Percentiles rank a stretch among this genome's conserved stretches.
Conservation (phyloP, 176 grass and related monocot species). For the Musa acuminata region DNA sequence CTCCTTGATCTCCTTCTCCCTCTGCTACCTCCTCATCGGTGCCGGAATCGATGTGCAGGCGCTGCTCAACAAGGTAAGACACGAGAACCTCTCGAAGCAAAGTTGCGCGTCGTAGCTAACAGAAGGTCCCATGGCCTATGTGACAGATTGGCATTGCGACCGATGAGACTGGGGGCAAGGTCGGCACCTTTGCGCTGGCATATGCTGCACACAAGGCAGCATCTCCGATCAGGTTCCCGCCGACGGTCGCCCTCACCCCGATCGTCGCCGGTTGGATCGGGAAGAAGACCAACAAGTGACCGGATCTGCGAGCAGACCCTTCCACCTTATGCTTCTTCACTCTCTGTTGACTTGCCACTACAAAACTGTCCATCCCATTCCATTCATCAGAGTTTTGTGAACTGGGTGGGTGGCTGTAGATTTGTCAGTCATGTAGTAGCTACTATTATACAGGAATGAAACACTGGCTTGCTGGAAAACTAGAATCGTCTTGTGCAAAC, state of each 20-base stretch:
- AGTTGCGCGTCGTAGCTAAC: too few species aligned
- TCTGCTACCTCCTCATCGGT: conserved; percentile 85
- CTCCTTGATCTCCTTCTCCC: conserved; percentile 79
- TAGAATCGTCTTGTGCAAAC: too few species aligned
- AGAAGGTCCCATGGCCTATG: too few species aligned
- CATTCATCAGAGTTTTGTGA: not conserved
- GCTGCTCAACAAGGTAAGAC: conserved; percentile 61
- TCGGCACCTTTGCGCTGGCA: conserved; percentile 80
- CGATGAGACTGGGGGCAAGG: conserved; percentile 76
- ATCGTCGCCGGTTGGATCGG: conserved; percentile 85
- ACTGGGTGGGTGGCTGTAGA: not conserved
- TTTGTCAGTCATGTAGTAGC: not conserved
- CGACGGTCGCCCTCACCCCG: conserved; percentile 84
- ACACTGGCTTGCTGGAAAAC: not conserved
- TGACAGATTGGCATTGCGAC: conserved; percentile 53
- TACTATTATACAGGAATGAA: not conserved
- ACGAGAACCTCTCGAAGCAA: too few species aligned
- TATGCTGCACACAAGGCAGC: conserved; percentile 90
- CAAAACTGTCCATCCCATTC: too few species aligned
- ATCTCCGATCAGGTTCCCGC: conserved; percentile 97
- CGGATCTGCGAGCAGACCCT: not conserved
- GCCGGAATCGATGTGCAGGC: conserved; percentile 80
- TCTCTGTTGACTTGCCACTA: too few species aligned
- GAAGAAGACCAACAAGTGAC: conserved; percentile 47
- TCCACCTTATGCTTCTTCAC: not conserved